These are phyloP conservation scores for Leishmania aethiopica DNA, from an alignment of 208 protist genomes.

Conservation along the genomic window DNA sequence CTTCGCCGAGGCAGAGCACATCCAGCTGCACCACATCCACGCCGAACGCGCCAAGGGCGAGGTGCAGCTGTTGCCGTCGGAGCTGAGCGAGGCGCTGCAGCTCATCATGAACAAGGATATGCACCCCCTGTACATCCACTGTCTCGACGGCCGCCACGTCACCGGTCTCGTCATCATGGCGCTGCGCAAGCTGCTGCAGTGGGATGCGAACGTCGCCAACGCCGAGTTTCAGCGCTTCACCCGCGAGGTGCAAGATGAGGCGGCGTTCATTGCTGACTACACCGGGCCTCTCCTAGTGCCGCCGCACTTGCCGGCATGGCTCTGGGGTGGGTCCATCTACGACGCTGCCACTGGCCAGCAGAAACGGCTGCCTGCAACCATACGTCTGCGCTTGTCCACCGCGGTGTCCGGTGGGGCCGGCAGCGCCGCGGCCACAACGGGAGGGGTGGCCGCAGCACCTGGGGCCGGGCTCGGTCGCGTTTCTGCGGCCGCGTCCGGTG, in stretches of 20 bases:
- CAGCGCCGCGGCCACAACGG: not conserved
- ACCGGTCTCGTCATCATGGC: slow-evolving; percentile 77
- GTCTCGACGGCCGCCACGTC: slow-evolving; percentile 84
- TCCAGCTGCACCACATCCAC: slow-evolving; percentile 67
- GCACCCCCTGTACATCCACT: slow-evolving; percentile 87
- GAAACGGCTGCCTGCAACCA: slow-evolving; percentile 18
- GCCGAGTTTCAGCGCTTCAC: slow-evolving; percentile 78
- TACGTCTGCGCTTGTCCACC: slow-evolving; percentile 15
- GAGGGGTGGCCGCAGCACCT: not conserved
- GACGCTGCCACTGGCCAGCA: slow-evolving; percentile 12
- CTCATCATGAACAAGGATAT: slow-evolving; percentile 55
- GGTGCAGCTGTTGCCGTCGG: slow-evolving; percentile 73
- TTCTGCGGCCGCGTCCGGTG: not conserved
- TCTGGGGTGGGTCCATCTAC: slow-evolving; percentile 52
- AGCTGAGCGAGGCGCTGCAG: slow-evolving; percentile 67
- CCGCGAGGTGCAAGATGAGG: slow-evolving; percentile 61
- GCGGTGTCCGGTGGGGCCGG: slow-evolving; percentile 6
- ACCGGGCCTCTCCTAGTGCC: slow-evolving; percentile 69
- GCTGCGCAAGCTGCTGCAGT: slow-evolving; percentile 78
- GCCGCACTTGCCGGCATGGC: slow-evolving; percentile 52
- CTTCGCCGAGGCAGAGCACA: slow-evolving; percentile 62
- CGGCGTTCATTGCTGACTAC: slow-evolving; percentile 75
- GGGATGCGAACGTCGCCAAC: slow-evolving; percentile 53
- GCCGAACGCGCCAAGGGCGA: slow-evolving; percentile 86
- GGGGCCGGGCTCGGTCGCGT: not conserved